A percentile compares a stretch with the other conserved stretches of the same genome.
These are phyloP conservation scores for Knufia fluminis DNA, from an alignment of 2,329 filamentous ascomycete genomes.

Conservation along the genomic window DNA sequence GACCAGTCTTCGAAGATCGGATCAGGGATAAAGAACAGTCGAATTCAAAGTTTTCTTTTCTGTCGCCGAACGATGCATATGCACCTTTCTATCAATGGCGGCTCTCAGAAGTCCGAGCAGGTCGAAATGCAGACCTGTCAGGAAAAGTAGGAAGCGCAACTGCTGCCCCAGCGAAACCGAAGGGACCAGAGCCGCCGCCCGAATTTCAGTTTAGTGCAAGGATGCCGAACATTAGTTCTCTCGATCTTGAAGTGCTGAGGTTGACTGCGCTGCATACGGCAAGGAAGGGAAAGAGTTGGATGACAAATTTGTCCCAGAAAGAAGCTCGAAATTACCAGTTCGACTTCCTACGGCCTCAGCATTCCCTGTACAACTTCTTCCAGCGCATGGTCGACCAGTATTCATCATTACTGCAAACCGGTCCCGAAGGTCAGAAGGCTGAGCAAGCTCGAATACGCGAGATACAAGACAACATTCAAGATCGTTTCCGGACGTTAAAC, in stretches of 20 bases:
- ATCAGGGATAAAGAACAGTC: constrained; percentile 74
- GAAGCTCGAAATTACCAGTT: constrained; percentile 91
- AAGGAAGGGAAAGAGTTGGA: constrained; percentile 83
- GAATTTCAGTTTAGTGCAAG: constrained; percentile 90
- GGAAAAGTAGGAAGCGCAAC: constrained; percentile 59
- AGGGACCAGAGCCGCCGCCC: constrained; percentile 74
- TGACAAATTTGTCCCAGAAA: constrained; percentile 79
- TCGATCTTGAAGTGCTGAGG: constrained; percentile 66
- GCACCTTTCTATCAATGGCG: constrained; percentile 86
- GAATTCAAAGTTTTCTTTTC: constrained; percentile 87
- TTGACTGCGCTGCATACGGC: constrained; percentile 87
- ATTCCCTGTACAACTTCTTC: constrained; percentile 95
- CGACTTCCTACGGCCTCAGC: constrained; percentile 88
- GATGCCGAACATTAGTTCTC: constrained; percentile 94
- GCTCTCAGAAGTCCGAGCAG: constrained; percentile 72
- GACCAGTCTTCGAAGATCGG: constrained; percentile 63
- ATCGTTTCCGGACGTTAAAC: constrained; percentile 71
- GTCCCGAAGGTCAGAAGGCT: constrained; percentile 59
- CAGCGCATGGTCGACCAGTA: constrained; percentile 90
- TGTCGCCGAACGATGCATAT: constrained; percentile 72
- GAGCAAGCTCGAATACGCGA: constrained; percentile 64
- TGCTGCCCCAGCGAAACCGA: constrained; percentile 55
- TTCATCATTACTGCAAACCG: constrained; percentile 62
- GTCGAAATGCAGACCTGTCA: constrained; percentile 68
- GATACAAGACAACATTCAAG: constrained; percentile 62